Conservation (phyloP, 2,329 filamentous ascomycete genomes). For the Xylariomycetidae sp. region DNA sequence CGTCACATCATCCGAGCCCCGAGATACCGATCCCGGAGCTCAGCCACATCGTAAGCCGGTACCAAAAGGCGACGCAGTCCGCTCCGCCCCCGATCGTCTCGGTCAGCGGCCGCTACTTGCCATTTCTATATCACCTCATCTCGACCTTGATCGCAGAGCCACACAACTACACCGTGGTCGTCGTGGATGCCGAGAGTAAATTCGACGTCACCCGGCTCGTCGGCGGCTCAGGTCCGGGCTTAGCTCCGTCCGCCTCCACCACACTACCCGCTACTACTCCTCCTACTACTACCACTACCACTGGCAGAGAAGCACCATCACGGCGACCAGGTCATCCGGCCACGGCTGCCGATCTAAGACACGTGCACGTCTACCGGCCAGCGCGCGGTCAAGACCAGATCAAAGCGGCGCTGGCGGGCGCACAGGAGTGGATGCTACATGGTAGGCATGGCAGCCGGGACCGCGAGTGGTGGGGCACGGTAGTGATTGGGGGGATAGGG, state of each 20-base stretch:
- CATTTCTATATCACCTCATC: constrained; percentile 52
- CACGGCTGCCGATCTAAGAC: constrained; percentile 34
- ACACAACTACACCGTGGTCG: constrained; percentile 41
- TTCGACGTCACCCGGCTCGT: constrained; percentile 49
- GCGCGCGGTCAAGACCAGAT: constrained; percentile 24
- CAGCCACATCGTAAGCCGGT: constrained; percentile 39
- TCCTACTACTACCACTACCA: too few relatives aligned
- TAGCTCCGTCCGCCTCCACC: constrained; percentile 10
- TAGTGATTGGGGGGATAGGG: constrained; percentile 43
- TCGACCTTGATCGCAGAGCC: constrained; percentile 46
- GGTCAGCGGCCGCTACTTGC: constrained; percentile 48
- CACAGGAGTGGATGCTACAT: constrained; percentile 48
- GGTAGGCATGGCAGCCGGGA: constrained; percentile 36
- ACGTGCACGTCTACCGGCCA: constrained; percentile 47
- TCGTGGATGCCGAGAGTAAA: constrained; percentile 51
- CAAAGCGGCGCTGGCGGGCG: constrained; percentile 33
- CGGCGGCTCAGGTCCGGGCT: too few relatives aligned
- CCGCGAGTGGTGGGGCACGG: constrained; percentile 55
- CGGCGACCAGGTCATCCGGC: constrained; percentile 20
- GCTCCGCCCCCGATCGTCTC: constrained; percentile 37
- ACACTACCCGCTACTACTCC: background rate
- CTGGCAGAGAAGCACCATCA: too few relatives aligned
- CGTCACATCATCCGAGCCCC: constrained; percentile 8
- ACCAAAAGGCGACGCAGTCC: constrained; percentile 45
- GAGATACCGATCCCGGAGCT: constrained; percentile 38